Evolutionary conservation across 768 basidiomycete species (phyloP).

Genomic region (Xanthoconium stramineum): DNA sequence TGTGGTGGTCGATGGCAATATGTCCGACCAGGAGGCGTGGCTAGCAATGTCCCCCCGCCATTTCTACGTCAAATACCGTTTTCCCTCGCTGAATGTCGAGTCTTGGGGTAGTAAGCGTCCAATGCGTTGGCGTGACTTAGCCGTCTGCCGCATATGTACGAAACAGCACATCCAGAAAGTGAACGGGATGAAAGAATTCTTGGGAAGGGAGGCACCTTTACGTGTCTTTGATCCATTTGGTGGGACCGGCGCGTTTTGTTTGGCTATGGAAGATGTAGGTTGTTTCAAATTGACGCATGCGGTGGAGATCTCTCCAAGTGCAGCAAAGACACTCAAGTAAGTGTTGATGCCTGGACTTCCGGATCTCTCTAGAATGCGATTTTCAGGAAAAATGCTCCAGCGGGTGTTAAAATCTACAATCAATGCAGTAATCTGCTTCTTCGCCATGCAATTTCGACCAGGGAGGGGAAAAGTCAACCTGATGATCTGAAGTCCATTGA

Average conservation of each 20-base stretch:
- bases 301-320: slow-evolving; percentile 74
- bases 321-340: slow-evolving; percentile 62
- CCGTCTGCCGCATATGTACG: slow-evolving; percentile 47
- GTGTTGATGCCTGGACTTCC: slow-evolving; percentile 13
- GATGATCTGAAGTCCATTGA: slow-evolving; percentile 40
- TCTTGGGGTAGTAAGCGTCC: slow-evolving; percentile 37
- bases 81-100: slow-evolving; percentile 39
- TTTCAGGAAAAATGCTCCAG: slow-evolving; percentile 48
- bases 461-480: slow-evolving; percentile 37
- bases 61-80: slow-evolving; percentile 55
- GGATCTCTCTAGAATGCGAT: slow-evolving; percentile 2
- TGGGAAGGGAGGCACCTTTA: slow-evolving; percentile 22
- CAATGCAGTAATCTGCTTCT: slow-evolving; percentile 69
- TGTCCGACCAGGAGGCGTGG: slow-evolving; percentile 43
- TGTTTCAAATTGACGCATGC: slow-evolving; percentile 61
- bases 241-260: slow-evolving; percentile 58
- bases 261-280: slow-evolving; percentile 53
- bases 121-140: slow-evolving; percentile 35
- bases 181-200: slow-evolving; percentile 33
- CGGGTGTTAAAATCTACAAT: slow-evolving; percentile 55
- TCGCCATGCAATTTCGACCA: slow-evolving; percentile 51
- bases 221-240: slow-evolving; percentile 42
- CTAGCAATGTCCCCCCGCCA: slow-evolving; percentile 50
- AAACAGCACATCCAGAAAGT: slow-evolving; percentile 31
- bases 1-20: slow-evolving; percentile 38